Conservation (phyloP, 371 early-diverging fungal species). For the Polyrhizophydium stewartii region DNA sequence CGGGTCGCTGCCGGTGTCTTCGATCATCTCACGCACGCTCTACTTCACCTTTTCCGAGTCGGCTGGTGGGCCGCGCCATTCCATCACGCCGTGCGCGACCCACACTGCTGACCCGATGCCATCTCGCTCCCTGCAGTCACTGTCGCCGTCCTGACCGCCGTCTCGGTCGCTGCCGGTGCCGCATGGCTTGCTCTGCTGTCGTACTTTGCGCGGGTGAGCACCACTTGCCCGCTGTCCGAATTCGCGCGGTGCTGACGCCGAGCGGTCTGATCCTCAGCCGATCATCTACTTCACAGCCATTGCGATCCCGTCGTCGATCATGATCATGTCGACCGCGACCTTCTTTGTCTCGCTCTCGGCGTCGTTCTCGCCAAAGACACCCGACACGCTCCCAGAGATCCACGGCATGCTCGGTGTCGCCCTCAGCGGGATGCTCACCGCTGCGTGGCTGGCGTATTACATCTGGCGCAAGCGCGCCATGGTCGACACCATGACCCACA, state of each 20-base stretch:
- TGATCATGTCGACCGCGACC: background rate
- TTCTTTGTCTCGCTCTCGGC: background rate
- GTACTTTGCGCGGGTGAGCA: background rate
- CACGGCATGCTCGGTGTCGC: background rate
- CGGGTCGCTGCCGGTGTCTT: background rate
- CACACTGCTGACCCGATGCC: background rate
- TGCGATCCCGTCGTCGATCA: background rate
- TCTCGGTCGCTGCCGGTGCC: background rate
- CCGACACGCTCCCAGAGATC: background rate
- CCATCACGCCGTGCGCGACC: background rate
- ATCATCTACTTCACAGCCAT: constrained; percentile 1
- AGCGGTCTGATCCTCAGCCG: background rate
- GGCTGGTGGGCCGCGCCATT: background rate
- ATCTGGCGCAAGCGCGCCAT: constrained; percentile 2
- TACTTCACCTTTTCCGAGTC: background rate
- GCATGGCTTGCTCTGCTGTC: background rate
- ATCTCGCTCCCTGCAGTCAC: background rate
- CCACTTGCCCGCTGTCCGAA: no score
- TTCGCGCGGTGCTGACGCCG: no score
- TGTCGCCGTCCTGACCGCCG: background rate
- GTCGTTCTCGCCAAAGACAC: background rate
- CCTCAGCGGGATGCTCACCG: background rate
- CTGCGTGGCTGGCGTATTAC: background rate
- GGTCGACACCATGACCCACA: constrained; percentile 7
- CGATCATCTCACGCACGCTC: background rate